Evolutionary conservation across 768 basidiomycete genomes (phyloP), one percentile per base, ranked within the genome.

Genomic region (Lyophyllum semitale): DNA sequence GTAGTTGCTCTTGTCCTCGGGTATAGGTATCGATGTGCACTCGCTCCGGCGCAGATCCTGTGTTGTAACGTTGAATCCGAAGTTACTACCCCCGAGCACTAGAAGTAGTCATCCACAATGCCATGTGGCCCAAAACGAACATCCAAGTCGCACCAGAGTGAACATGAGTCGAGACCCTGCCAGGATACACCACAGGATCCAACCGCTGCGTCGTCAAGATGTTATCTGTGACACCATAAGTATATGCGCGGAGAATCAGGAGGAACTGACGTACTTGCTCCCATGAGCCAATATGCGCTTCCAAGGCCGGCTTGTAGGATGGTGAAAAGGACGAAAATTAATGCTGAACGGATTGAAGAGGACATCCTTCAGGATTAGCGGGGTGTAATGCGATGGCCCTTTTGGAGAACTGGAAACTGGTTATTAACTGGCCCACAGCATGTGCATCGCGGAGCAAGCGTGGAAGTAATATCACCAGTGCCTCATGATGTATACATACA

Each of bases 21-120:
- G 45, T 42, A 75, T 72, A 11, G 75, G 74, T 40, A 72, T 68
- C 18, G 73, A 70, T 0, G 73, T 73, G 58, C 75, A 77, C 62
- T 69, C 48, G 48, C 73, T 73, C 23, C 63, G 54, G 8, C 71
- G 63, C 25, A 77, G 62, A 8, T 44, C 48, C n/a, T 51, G 65
- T 0, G 72, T 73, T 23, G 63, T 67, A 22, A 67, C 54, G n/a
- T 63, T 58, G 20, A 65, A 51, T 7, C 72, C 67, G 57, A 77
- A 76, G 50, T 74, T 74, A 61, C 71, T 73, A 15, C 73, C 73
- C 13, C 76, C 74, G 17, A 71, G 42, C 44, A 76, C 74, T 76
- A 18, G 23, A 18, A 17, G 46, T 11, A 42, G 8, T 13, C 29
- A 17, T 2, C 33, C 4, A 8, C 3, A 15, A 48, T 15, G 38